Evolutionary conservation across 1,139 yeast genomes (phyloP), one percentile per base, ranked within the genome.

Genomic region (Yamadazyma sp.): DNA sequence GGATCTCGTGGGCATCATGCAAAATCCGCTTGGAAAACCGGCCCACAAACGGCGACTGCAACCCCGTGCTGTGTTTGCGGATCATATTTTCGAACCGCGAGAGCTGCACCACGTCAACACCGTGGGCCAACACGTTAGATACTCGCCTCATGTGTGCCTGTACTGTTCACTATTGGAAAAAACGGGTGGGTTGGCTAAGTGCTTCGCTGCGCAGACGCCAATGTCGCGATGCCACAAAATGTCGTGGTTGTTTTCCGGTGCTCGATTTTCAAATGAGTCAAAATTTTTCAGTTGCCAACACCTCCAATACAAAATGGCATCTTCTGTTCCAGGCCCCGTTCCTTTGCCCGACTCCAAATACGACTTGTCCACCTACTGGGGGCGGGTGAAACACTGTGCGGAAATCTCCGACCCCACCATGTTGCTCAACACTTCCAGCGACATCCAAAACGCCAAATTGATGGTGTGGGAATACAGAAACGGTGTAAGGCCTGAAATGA

Each of bases 351-450:
- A 74, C 44, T 87, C 96, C 10, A 77, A 74, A 46, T 85, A 81
- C 62, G 96, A 92, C 60, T 69, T 91, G 31, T 54, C 75, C 42
- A 81, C 96, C 0, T 92, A 92, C 62, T 77, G 87, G 83, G 98
- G 98, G 11, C 77, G 98, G 53, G 98, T 92, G 38, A 79, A 80
- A 58, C 98, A 92, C 59, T 87, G 96, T 63, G 89, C 95, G 9
- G 95, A 85, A 49, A 85, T 92, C 42, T 83, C 96, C 1, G 96
- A 89, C 55, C 98, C 98, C 17, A 69, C 89, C 29, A 92, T 88
- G 92, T 71, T 92, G 39, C 69, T 92, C 41, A 87, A 85, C 51
- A 78, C 94, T 1, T 54, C 78, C 5, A 56, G 64, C 6, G 89
- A 87, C 46, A 75, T 92, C 32, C 78, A 73, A 38, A 55, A 61